Conservation (phyloP, 441 rosid species). For the Capsella rubella region DNA sequence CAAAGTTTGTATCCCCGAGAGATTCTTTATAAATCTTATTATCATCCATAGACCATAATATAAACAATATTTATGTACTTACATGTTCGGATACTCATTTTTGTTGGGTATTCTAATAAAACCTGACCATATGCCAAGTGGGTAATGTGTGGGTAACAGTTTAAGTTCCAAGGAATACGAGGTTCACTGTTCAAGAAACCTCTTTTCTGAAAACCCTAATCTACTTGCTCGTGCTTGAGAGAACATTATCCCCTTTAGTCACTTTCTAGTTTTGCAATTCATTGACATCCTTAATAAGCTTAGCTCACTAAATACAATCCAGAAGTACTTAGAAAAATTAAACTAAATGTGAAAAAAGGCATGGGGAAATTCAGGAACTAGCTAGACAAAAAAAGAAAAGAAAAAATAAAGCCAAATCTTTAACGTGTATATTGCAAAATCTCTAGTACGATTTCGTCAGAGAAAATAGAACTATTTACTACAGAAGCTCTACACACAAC, state of each 20-base stretch:
- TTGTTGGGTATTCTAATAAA: conserved; percentile 11
- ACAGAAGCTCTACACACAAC: conserved; percentile 20
- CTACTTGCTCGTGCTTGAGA: conserved; percentile 44
- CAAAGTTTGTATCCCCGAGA: conserved; percentile 3
- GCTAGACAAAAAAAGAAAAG: neutral
- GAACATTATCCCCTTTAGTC: conserved; percentile 14
- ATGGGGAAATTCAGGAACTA: conserved; percentile 3
- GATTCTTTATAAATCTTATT: conserved; percentile 4
- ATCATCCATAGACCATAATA: neutral
- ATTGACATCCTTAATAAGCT: neutral
- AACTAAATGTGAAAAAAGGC: neutral
- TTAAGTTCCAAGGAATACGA: conserved; percentile 46
- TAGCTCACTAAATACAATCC: conserved; percentile 6
- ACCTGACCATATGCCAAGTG: conserved; percentile 8
- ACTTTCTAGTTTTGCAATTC: neutral
- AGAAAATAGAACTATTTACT: conserved; percentile 16
- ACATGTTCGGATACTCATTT: neutral
- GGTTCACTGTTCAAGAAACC: conserved; percentile 41
- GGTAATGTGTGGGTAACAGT: conserved; percentile 18
- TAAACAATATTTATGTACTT: neutral
- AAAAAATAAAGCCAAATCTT: conserved; percentile 6
- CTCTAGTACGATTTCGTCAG: conserved; percentile 21
- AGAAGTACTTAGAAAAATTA: neutral
- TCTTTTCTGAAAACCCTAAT: conserved; percentile 43
- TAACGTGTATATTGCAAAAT: conserved; percentile 32